Conservation (phyloP, 768 basidiomycete species). For the Lanmaoa rubissima region DNA sequence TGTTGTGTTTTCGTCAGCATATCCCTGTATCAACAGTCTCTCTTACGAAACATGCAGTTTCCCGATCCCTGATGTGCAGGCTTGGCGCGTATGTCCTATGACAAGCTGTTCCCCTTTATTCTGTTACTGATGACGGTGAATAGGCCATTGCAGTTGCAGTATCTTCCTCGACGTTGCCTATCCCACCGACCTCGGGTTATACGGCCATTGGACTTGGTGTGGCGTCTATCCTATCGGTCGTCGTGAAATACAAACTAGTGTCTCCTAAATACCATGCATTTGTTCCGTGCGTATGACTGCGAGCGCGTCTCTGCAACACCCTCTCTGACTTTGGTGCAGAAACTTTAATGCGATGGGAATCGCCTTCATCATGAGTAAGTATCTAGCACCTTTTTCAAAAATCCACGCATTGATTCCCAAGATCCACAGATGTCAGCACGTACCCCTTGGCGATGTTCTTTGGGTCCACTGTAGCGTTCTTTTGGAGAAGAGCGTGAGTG, state of each 20-base stretch:
- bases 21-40: neutral
- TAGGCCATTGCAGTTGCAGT: neutral
- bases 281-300: neutral
- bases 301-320: neutral
- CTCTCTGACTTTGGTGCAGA: neutral
- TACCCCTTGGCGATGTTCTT: neutral
- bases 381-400: neutral
- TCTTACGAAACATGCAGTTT: slow-evolving; percentile 2
- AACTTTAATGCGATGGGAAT: neutral
- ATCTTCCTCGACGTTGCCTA: neutral
- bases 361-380: neutral
- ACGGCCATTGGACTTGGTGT: neutral
- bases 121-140: neutral
- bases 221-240: neutral
- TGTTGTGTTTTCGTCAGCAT: slow-evolving; percentile 1
- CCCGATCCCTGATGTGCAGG: slow-evolving; percentile 3
- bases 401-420: neutral
- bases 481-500: neutral
- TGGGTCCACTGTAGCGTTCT: neutral
- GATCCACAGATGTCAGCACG: neutral
- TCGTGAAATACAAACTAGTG: slow-evolving; percentile 2
- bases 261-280: slow-evolving; percentile 1
- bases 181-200: slow-evolving; percentile 1
- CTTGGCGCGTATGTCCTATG: neutral
- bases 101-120: neutral